A percentile compares a stretch with the other conserved stretches of the same genome.
phyloP scores from a whole-genome alignment of 805 yeast genomes.

The Grigorovia yakushimaensis region DNA sequence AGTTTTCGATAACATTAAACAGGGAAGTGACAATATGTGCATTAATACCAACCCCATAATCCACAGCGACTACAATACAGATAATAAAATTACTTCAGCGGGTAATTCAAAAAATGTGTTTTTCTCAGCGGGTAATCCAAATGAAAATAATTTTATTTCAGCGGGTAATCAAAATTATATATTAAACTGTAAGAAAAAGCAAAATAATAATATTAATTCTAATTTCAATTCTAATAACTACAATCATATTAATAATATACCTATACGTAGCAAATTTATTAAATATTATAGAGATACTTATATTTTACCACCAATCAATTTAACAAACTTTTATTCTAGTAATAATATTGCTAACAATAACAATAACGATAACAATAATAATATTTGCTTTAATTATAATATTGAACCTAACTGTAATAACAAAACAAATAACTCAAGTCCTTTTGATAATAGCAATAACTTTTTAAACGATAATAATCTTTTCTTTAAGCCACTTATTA shows the following conservation, averaged over 20 bases:
- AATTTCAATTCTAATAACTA: neutral
- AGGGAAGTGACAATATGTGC: no score
- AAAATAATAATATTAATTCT: neutral
- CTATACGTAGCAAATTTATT: neutral
- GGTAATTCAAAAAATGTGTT: neutral
- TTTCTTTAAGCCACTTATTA: neutral
- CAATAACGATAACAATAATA: neutral
- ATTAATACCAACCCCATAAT: no score
- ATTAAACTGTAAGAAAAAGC: neutral
- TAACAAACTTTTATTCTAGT: neutral
- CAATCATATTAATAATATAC: neutral
- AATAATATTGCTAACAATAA: neutral
- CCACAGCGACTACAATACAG: neutral
- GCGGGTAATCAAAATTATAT: neutral
- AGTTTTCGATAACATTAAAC: neutral
- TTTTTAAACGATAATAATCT: neutral
- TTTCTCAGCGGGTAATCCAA: neutral
- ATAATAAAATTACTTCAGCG: neutral
- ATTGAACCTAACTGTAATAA: neutral
- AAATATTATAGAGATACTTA: neutral
- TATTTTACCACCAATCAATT: neutral
- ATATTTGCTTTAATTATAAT: neutral
- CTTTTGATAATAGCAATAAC: neutral
- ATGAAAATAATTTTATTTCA: neutral
- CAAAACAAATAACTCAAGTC: neutral